phyloP scores from a whole-genome alignment of 2,329 filamentous ascomycete genomes.

The Beauveria medogensis region DNA sequence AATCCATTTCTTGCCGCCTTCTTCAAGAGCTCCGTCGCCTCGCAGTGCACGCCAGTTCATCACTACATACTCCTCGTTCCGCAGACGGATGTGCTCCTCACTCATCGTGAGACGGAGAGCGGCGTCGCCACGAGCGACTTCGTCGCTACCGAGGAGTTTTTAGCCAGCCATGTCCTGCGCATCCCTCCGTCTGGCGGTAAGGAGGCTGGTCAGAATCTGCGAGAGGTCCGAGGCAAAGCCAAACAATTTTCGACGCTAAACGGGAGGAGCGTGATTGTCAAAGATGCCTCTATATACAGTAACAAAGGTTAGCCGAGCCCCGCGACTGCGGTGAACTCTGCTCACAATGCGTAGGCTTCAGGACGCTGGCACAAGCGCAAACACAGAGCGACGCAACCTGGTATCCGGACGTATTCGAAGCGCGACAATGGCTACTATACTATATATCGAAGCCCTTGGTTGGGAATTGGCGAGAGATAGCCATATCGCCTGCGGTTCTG shows the following conservation, averaged over 20 bases:
- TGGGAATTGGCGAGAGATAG: conserved; percentile 70
- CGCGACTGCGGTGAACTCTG: not conserved
- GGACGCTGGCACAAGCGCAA: conserved; percentile 80
- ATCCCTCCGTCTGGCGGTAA: conserved; percentile 56
- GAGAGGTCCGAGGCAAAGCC: conserved; percentile 85
- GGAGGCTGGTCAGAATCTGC: conserved; percentile 54
- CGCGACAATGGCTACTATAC: conserved; percentile 92
- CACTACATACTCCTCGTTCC: conserved; percentile 93
- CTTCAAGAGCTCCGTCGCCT: conserved; percentile 88
- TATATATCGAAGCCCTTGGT: conserved; percentile 87
- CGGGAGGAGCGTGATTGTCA: conserved; percentile 85
- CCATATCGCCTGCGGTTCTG: conserved; percentile 59
- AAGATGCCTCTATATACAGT: conserved; percentile 86
- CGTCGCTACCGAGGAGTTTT: conserved; percentile 84
- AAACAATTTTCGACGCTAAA: conserved; percentile 92
- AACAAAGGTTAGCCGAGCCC: conserved; percentile 69
- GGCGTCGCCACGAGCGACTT: conserved; percentile 70
- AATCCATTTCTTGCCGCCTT: conserved; percentile 98
- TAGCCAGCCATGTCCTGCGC: conserved; percentile 92
- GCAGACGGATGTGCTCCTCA: conserved; percentile 83
- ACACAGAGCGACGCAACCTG: conserved; percentile 77
- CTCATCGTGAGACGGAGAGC: conserved; percentile 79
- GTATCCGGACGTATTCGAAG: conserved; percentile 82
- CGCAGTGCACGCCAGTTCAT: conserved; percentile 85
- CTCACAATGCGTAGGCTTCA: conserved; percentile 61